Percentiles rank a stretch among this genome's conserved stretches.
These are phyloP conservation scores for Malassezia cuniculi DNA, from an alignment of 1,284 basidiomycete genomes.

Conservation along the genomic window DNA sequence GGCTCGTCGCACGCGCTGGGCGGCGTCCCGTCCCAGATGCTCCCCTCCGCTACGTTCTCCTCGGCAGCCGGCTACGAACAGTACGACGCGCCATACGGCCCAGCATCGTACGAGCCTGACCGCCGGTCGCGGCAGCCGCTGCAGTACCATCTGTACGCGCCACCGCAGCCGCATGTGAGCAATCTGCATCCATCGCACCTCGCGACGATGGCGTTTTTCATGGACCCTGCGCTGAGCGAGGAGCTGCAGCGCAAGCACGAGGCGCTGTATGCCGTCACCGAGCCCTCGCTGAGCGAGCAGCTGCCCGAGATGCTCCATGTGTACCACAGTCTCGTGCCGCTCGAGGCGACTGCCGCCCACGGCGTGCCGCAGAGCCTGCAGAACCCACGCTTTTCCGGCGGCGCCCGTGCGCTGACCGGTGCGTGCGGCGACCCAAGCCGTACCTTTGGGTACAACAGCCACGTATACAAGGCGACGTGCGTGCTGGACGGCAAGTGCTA, in stretches of 20 bases:
- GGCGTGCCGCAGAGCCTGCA: slow-evolving; percentile 20
- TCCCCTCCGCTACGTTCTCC: not conserved
- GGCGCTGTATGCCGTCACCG: slow-evolving; percentile 51
- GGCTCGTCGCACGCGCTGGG: not conserved
- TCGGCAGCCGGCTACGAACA: not conserved
- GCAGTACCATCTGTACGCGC: slow-evolving; percentile 80
- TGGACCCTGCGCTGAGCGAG: slow-evolving; percentile 63
- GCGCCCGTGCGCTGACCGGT: slow-evolving; percentile 22
- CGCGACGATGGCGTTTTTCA: slow-evolving; percentile 51
- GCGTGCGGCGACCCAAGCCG: slow-evolving; percentile 35
- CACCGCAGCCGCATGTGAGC: slow-evolving; percentile 51
- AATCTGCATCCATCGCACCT: slow-evolving; percentile 48
- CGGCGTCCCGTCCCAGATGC: not conserved
- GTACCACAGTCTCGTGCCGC: slow-evolving; percentile 72
- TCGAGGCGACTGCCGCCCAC: slow-evolving; percentile 50
- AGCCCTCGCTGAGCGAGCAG: slow-evolving; percentile 40
- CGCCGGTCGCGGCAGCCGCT: slow-evolving; percentile 48
- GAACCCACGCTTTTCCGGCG: slow-evolving; percentile 27
- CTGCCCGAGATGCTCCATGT: slow-evolving; percentile 79
- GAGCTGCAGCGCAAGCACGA: slow-evolving; percentile 70
- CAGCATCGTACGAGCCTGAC: not conserved
- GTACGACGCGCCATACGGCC: no score
- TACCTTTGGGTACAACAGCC: slow-evolving; percentile 55
- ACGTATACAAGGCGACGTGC: slow-evolving; percentile 69
- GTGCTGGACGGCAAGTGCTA: slow-evolving; percentile 67